Conservation (phyloP, 129 eudicot species). For the Centrapalus pauciflorus region DNA sequence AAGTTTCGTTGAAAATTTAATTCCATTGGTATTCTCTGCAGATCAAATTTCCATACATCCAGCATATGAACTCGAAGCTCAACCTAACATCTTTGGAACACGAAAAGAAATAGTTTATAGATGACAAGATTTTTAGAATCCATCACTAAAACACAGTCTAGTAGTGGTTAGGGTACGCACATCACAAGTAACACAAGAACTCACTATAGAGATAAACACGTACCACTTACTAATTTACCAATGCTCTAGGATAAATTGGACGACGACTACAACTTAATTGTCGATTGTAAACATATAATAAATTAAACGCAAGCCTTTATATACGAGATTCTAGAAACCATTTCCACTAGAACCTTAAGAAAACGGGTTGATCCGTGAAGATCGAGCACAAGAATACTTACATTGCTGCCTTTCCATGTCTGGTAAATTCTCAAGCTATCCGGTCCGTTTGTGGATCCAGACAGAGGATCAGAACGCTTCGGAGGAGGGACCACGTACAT, state of each 20-base stretch:
- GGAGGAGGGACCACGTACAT: constrained; percentile 96
- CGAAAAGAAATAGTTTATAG: not conserved
- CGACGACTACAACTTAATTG: not conserved
- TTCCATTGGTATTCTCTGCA: not conserved
- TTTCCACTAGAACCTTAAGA: not conserved
- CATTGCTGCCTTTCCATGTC: constrained; percentile 96
- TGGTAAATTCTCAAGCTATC: constrained; percentile 63
- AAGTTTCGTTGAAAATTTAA: not conserved
- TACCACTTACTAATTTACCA: not conserved
- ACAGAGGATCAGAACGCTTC: constrained; percentile 57
- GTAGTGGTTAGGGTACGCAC: constrained; percentile 4
- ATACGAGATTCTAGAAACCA: constrained; percentile 6
- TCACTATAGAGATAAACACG: not conserved
- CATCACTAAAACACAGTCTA: not conserved
- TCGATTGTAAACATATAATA: not conserved
- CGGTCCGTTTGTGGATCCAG: constrained; percentile 52
- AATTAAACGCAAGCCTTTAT: not conserved
- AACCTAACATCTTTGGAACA: not conserved
- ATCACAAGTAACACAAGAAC: not conserved
- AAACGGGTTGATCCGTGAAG: constrained; percentile 6
- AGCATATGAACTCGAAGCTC: constrained; percentile 8
- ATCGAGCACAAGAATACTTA: constrained; percentile 32
- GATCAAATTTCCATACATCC: constrained; percentile 4
- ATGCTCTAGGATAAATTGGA: not conserved
- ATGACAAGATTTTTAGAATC: not conserved